Evolutionary conservation across 2,329 filamentous ascomycete species (phyloP).

Genomic region (Coniochaeta sp.): DNA sequence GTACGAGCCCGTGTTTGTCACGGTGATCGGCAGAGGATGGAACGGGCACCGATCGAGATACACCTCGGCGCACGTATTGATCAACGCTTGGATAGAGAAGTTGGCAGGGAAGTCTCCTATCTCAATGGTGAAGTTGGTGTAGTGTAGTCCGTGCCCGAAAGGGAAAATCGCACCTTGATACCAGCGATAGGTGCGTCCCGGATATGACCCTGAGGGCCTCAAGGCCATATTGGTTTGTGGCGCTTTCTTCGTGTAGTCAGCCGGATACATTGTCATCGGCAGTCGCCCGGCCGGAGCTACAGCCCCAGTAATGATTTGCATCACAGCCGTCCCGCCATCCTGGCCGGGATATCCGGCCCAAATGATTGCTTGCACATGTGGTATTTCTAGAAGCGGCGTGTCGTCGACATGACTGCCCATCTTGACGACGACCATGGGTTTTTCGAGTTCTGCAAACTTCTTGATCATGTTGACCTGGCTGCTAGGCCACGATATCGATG

Average conservation of each 20-base stretch:
- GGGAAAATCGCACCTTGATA: constrained; percentile 41
- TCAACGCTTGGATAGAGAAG: constrained; percentile 27
- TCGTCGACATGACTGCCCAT: constrained; percentile 45
- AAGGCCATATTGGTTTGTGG: constrained; percentile 49
- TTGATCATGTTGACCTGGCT: constrained; percentile 43
- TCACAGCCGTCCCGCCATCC: constrained; percentile 45
- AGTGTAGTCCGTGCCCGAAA: constrained; percentile 51
- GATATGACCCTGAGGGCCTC: constrained; percentile 29
- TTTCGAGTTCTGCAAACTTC: constrained; percentile 32
- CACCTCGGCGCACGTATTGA: constrained; percentile 22
- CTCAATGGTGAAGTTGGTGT: constrained; percentile 40
- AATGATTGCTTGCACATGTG: constrained; percentile 40
- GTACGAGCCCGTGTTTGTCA: constrained; percentile 38
- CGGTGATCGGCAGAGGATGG: constrained; percentile 27
- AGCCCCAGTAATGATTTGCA: constrained; percentile 44
- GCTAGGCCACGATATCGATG: constrained; percentile 40
- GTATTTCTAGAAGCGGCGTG: constrained; percentile 35
- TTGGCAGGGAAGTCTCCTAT: constrained; percentile 13
- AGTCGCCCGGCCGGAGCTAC: constrained; percentile 44
- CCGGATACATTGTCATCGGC: constrained; percentile 48
- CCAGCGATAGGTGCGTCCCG: constrained; percentile 53
- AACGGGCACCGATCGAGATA: constrained; percentile 36
- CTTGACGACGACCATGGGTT: constrained; percentile 42
- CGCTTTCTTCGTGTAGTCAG: constrained; percentile 38
- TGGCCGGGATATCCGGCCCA: constrained; percentile 56